These are phyloP conservation scores for Botrytis hyacinthi DNA, from an alignment of 2,329 filamentous ascomycete species.

Conservation along the genomic window DNA sequence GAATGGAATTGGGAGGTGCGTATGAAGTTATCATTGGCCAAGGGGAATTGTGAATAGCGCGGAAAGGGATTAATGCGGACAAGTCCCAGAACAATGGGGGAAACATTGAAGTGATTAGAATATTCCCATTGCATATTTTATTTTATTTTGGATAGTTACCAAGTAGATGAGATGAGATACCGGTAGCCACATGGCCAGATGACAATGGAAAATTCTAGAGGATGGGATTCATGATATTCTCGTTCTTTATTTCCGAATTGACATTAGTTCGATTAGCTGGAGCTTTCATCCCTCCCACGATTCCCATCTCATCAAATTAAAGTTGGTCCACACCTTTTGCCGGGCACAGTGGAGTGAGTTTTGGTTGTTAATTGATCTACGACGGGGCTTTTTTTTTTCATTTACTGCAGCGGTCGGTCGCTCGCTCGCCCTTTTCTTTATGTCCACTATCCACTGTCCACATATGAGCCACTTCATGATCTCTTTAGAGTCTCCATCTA, in stretches of 20 bases:
- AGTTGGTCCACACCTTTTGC: conserved; percentile 4
- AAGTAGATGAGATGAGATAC: conserved; percentile 2
- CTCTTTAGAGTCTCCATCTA: not conserved
- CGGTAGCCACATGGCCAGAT: conserved; percentile 10
- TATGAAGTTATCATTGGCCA: conserved; percentile 5
- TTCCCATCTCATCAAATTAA: conserved; percentile 16
- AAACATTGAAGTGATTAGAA: not conserved
- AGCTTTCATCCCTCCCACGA: not conserved
- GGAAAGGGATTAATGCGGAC: not conserved
- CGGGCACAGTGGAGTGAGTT: not conserved
- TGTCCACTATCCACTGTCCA: not conserved
- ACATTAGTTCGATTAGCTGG: not conserved
- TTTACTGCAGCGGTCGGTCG: not conserved
- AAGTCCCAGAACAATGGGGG: not conserved
- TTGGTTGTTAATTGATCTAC: not conserved
- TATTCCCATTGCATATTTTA: not conserved
- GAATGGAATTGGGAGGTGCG: conserved; percentile 1
- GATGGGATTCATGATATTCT: not conserved
- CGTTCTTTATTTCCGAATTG: conserved; percentile 15
- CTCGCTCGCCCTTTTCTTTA: not conserved
- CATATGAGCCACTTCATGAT: not conserved
- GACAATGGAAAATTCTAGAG: not conserved
- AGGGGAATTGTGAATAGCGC: not conserved
- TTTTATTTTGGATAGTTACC: not conserved
- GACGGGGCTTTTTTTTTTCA: not conserved